A percentile compares a stretch with the other conserved stretches of the same genome.
Evolutionary conservation across 176 grass and related monocot genomes (phyloP).

Genomic region (Aegilops umbellulata): DNA sequence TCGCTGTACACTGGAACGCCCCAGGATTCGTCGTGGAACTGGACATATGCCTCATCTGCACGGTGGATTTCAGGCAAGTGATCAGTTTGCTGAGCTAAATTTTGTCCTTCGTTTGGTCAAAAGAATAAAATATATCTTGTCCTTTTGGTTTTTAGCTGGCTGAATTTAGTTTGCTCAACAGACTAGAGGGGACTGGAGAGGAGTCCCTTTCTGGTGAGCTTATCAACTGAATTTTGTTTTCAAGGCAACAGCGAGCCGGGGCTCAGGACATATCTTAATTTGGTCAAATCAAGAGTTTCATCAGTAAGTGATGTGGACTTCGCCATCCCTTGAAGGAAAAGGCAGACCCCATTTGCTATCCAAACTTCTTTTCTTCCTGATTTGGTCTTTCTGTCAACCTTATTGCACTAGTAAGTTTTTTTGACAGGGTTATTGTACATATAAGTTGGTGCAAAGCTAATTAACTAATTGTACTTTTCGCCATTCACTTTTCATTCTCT

Average conservation of each 20-base stretch:
- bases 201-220: constrained; percentile 24
- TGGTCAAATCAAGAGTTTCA: constrained; percentile 15
- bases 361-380: neutral
- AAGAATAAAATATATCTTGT: neutral
- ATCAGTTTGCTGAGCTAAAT: neutral
- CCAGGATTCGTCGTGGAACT: constrained; percentile 94
- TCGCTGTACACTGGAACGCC: constrained; percentile 84
- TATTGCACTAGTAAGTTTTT: neutral
- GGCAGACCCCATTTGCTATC: constrained; percentile 4
- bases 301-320: constrained; percentile 3
- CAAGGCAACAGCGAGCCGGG: constrained; percentile 10
- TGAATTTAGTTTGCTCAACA: constrained; percentile 22
- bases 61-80: neutral
- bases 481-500: constrained; percentile 18
- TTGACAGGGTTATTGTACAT: neutral
- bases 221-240: constrained; percentile 19
- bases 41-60: constrained; percentile 79
- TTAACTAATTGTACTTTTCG: constrained; percentile 24
- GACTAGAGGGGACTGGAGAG: neutral
- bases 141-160: neutral
- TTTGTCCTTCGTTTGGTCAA: neutral
- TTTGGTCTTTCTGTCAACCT: neutral
- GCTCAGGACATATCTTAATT: neutral
- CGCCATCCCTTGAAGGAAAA: constrained; percentile 21
- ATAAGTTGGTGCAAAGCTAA: constrained; percentile 19